These are phyloP conservation scores for Neolecta irregularis DNA, from an alignment of 1,139 yeast genomes.

Conservation along the genomic window DNA sequence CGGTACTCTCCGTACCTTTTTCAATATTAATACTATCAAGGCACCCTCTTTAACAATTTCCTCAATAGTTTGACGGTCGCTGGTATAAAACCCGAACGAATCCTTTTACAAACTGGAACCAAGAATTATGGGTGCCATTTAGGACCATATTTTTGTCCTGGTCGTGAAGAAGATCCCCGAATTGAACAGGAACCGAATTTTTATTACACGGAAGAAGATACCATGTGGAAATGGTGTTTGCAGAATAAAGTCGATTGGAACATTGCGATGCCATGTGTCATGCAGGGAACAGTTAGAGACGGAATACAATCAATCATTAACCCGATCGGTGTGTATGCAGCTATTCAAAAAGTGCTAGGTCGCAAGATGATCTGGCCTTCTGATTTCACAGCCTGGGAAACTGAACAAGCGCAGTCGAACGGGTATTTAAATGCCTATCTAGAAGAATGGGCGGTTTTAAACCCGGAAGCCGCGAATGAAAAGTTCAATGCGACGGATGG, in stretches of 20 bases:
- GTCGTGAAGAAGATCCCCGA: slow-evolving; percentile 3
- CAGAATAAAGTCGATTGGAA: slow-evolving; percentile 1
- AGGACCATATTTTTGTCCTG: slow-evolving; percentile 5
- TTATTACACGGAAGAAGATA: slow-evolving; percentile 7
- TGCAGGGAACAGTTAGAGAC: slow-evolving; percentile 3
- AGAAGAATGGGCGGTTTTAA: slow-evolving; percentile 6
- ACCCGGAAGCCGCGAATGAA: neutral
- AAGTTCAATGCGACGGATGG: slow-evolving; percentile 4
- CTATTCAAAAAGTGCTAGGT: slow-evolving; percentile 3
- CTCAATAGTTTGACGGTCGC: neutral
- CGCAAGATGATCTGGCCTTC: slow-evolving; percentile 2
- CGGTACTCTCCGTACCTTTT: too few species aligned
- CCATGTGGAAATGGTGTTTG: slow-evolving; percentile 1
- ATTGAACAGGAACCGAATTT: slow-evolving; percentile 4
- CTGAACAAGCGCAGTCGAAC: slow-evolving; percentile 1
- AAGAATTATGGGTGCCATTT: slow-evolving; percentile 4
- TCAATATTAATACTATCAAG: too few species aligned
- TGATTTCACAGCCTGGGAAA: neutral
- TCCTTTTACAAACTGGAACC: neutral
- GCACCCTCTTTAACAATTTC: too few species aligned
- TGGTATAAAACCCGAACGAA: slow-evolving; percentile 2
- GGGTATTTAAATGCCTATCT: slow-evolving; percentile 4
- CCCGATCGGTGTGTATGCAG: slow-evolving; percentile 5
- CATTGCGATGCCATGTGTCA: slow-evolving; percentile 3
- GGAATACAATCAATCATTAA: slow-evolving; percentile 4